Base-by-base conservation (phyloP, 2,329 filamentous ascomycete species). In the Cladorrhinum sp. region DNA sequence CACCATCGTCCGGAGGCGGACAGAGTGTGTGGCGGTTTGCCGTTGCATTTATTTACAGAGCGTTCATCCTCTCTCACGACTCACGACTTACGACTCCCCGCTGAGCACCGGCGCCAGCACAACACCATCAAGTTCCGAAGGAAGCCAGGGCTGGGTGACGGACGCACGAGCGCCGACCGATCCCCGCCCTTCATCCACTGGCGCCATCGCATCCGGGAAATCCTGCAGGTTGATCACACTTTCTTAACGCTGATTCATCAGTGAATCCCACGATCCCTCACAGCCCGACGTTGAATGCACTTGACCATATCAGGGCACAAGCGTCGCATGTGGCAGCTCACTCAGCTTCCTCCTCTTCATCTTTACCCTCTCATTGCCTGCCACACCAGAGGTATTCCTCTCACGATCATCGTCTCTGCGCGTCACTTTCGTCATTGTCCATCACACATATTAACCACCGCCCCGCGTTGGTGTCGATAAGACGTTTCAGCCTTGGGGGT, bases 141-240 rank as follows among this genome's bases (percentile, higher is more conserved):
- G 57, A 56, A 57, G 58, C 60, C 62, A 64, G 58, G 55, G 52
- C 62, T 61, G 63, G 63, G 64, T 63, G 28, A 57, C 62, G 60
- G 63, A 64, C 61, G 62, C 63, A 65, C 63, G 60, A 67, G 61
- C 62, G 60, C 65, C 60, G 61, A 60, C 55, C 63, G 48, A 28
- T 57, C 56, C 60, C 61, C 61, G 33, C 60, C 64, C 56, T 63
- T 62, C 62, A 51, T 50, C 66, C 64, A 64, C 61, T 63, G 62
- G 60, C 65, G 63, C n/a, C 64, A 66, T 67, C 48, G 64, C 67
- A 59, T 64, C 68, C 30, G 66, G 65, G 50, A 66, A 67, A 58
- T 72, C 70, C 54, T 72, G 68, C 67, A 66, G 66, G 63, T 65
- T 67, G 64, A 64, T 67, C 68, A 67, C 69, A 66, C 65, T 62